phyloP scores from a whole-genome alignment of 2,329 filamentous ascomycete species.

The Diaporthe velutina region DNA sequence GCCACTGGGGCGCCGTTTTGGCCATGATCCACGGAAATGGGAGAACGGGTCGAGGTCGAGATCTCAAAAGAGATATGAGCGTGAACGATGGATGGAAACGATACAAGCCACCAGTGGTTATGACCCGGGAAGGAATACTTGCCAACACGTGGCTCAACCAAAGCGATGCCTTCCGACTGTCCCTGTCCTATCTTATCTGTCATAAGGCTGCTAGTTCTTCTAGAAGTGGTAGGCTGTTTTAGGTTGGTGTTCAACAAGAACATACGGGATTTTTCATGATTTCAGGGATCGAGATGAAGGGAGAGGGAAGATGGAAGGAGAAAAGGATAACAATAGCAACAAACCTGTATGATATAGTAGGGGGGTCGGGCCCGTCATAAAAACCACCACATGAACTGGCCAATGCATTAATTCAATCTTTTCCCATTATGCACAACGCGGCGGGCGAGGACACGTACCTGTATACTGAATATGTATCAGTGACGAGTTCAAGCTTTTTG shows the following conservation, averaged over 20 bases:
- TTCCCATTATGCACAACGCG: background rate
- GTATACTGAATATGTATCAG: background rate
- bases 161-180: background rate
- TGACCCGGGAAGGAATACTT: background rate
- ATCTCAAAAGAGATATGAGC: constrained; percentile 19
- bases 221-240: constrained; percentile 3
- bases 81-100: constrained; percentile 23
- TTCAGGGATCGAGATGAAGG: constrained; percentile 12
- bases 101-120: constrained; percentile 19
- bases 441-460: background rate
- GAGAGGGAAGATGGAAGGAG: constrained; percentile 2
- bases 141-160: background rate
- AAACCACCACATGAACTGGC: background rate
- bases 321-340: constrained; percentile 2
- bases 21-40: constrained; percentile 7
- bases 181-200: background rate
- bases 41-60: background rate
- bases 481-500: background rate
- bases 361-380: background rate
- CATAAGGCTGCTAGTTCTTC: background rate
- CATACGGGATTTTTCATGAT: constrained; percentile 24
- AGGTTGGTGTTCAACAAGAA: constrained; percentile 28
- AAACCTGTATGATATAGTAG: constrained; percentile 20
- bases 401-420: constrained; percentile 10
- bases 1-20: constrained; percentile 5